Conservation (phyloP, 306 rosid genomes). For the Malus fusca region DNA sequence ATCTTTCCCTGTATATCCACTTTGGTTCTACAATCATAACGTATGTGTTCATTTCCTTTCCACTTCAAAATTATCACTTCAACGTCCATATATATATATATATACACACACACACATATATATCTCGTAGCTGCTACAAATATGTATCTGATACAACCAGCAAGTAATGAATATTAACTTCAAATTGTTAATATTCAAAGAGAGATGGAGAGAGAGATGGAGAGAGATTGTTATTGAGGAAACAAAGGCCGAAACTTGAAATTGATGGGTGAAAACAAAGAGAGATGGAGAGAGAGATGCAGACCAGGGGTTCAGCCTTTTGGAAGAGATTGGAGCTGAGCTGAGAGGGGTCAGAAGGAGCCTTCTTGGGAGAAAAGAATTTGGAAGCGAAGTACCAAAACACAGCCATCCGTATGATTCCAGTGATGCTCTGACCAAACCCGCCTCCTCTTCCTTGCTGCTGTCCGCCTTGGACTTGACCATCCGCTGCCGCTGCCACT, state of each 20-base stretch:
- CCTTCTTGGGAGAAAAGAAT: constrained; percentile 69
- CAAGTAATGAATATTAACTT: neutral
- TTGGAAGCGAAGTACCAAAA: constrained; percentile 98
- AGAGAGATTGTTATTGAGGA: neutral
- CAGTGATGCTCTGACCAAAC: constrained; percentile 47
- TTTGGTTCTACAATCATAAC: neutral
- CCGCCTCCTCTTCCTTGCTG: constrained; percentile 43
- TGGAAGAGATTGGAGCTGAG: constrained; percentile 69
- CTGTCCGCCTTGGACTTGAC: constrained; percentile 30
- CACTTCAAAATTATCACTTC: neutral
- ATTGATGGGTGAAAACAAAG: neutral
- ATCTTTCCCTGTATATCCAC: neutral
- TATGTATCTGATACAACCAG: neutral
- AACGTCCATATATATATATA: neutral
- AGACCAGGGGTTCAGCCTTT: constrained; percentile 57
- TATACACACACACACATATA: too few species aligned
- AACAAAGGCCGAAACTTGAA: neutral
- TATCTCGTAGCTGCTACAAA: too few species aligned
- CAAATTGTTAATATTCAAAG: neutral
- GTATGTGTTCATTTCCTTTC: neutral
- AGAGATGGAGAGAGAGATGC: neutral
- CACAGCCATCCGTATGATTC: constrained; percentile 84
- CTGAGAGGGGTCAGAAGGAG: constrained; percentile 57
- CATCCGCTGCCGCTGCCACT: constrained; percentile 29
- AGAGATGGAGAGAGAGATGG: too few species aligned